Evolutionary conservation across 306 rosid genomes (phyloP), one percentile per base, ranked within the genome.

Genomic region (Dryas drummondii): DNA sequence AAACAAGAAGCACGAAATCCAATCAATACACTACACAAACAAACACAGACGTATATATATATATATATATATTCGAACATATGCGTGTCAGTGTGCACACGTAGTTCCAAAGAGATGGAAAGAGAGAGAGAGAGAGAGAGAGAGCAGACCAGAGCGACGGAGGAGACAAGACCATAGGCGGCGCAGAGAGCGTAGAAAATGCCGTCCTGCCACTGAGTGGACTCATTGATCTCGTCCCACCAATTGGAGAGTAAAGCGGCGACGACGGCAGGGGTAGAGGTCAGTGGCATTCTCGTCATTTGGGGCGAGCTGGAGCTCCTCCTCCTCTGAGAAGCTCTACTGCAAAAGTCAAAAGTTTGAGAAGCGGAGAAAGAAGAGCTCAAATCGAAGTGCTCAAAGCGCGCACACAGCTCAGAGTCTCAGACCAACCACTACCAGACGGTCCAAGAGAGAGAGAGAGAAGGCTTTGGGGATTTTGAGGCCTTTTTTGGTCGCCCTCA

Each of bases 81-180:
- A 44, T 17, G 13, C 3, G 46, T 0, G 37, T 2, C 1, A 32
- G 37, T 32, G 37, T 2, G 37, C 37, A 32, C 37, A 32, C 3
- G 37, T 32, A 32, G 32, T 3, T n/a, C 4, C 1, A 65, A 51
- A 80, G n/a, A 26, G 50, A 0, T 15, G 16, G 13, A 67, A 54
- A 13, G 32, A 54, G 14, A 46, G 15, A 55, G 60, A 65, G 70
- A 63, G 65, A 59, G 69, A 58, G 70, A 47, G 73, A 63, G 68
- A 64, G 58, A 57, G 37, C 47, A n/a, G 51, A 91, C 98, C 82
- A 94, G 84, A 76, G 98, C 98, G 11, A 90, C 79, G 79, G 80
- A 75, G 73, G 98, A 88, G 77, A 94, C 93, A 13, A 94, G 83
- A 14, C 96, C 93, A 59, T 90, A 94, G 75, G 90, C 83, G 13